Base-by-base conservation (phyloP, 1,139 yeast species). In the Tardiomyces blankii region DNA sequence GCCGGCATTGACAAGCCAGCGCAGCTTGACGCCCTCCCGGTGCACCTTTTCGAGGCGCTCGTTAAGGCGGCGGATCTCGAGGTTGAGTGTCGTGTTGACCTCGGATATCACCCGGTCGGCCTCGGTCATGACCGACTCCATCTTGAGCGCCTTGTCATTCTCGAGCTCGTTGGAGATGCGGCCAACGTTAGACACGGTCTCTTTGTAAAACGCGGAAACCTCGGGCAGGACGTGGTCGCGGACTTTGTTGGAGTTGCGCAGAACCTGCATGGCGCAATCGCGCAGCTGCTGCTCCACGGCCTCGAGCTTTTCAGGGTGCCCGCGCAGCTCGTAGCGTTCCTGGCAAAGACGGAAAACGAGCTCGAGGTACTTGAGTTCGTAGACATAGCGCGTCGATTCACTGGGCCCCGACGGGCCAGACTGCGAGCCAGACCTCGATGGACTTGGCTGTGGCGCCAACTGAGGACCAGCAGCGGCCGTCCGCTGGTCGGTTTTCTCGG, bases 101-200 rank as follows among this genome's bases (percentile, higher is more conserved):
- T 85, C 95, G 52, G 91, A 84, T 48, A 83, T 75, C 19, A 85
- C 74, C 51, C 94, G 70, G 62, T 87, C 95, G 46, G 89, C 79
- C 41, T 75, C 71, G 19, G 82, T 77, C 39, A 87, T 68, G 47
- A 86, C 64, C 40, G 77, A 76, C 56, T 87, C 95, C 44, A 82
- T 72, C 44, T 70, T 65, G 3, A 62, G 56, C n/a, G 77, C 71
- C 45, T 74, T 55, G 21, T 61, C 61, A 40, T 59, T 74, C 2
- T 63, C 53, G 35, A 69, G 53, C 32, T 63, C 63, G 27, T 56
- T 14, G 3, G 35, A 30, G n/a, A 30, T 12, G 3, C 9, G 3
- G 35, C 16, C 16, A 3, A 30, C 35, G 35, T 30, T 11, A 13
- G n/a, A 3, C 9, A 12, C 16, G 35, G 16, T 13, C 35, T 12